Base-by-base conservation (phyloP, 2,329 filamentous ascomycete species). In the Periconia sp. region DNA sequence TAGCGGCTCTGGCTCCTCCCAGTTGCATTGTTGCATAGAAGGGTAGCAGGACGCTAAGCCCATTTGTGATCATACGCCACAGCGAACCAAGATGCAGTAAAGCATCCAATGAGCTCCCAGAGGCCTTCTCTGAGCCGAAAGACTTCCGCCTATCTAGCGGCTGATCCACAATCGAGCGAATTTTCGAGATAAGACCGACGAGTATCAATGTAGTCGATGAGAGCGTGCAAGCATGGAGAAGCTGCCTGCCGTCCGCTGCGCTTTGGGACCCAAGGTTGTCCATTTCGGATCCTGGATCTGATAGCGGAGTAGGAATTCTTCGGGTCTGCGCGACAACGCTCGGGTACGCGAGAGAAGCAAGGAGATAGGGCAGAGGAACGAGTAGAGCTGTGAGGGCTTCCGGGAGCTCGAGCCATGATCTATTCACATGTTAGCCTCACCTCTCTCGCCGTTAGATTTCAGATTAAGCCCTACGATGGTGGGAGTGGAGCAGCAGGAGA, bases 1-100 rank as follows among this genome's bases (percentile, higher is more conserved):
- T 63, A 9, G 78, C 77, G n/a, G 78, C 76, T 39, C 77, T 69
- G 43, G 77, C 72, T 10, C 78, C 79, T 7, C 80, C 81, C 10
- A 84, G 61, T 43, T 81, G 75, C 49, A 81, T 70, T 0, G 78
- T 64, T 7, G 81, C 78, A 56, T 81, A 84, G 54, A 82, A 78
- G 1, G 82, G 82, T 21, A 84, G 56, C 3, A 72, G 64, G 16
- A 80, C 57, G 13, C 74, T 69, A 21, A 71, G 43, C n/a, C 70
- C 56, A 36, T 69, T 73, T 13, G 62, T 53, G 12, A 68, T 36
- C 13, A 68, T 60, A 31, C 57, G 57, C 25, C 35, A 26, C 10
- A 56, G 17, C 11, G 50, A 54, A 25, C 36, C 49, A 10, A 54
- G 17, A 19, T 54, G 45, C n/a, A 46, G 31, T n/a, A 56, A 15